Evolutionary conservation across 192 early-diverging fungal genomes (phyloP).

Genomic region (Mortierella claussenii): DNA sequence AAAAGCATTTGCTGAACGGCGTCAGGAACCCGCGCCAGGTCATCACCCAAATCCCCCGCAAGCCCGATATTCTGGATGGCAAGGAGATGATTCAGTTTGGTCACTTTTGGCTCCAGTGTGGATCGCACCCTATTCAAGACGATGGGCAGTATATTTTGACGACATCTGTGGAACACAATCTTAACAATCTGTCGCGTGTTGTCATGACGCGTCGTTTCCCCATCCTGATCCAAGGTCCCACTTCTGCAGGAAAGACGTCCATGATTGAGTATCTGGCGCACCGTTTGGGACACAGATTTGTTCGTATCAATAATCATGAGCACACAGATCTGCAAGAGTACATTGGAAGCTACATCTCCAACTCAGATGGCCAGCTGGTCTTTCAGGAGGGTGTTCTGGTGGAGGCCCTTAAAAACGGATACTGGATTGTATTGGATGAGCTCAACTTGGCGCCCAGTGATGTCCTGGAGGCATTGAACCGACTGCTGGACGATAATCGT

Average conservation of each 20-base stretch:
- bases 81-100: constrained; percentile 77
- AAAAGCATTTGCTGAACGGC: constrained; percentile 66
- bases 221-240: constrained; percentile 98
- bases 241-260: constrained; percentile 96
- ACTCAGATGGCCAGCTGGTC: constrained; percentile 82
- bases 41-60: constrained; percentile 68
- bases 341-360: constrained; percentile 91
- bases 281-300: constrained; percentile 90
- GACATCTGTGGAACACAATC: constrained; percentile 84
- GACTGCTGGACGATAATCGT: constrained; percentile 96
- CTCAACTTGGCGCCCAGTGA: constrained; percentile 98
- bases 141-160: constrained; percentile 85
- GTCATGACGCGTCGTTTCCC: constrained; percentile 92
- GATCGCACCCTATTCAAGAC: constrained; percentile 50
- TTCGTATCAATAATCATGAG: constrained; percentile 99
- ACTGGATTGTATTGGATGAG: constrained; percentile 99
- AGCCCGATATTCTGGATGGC: constrained; percentile 53
- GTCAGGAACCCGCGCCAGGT: constrained; percentile 65
- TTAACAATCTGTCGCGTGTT: constrained; percentile 90
- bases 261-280: constrained; percentile 98
- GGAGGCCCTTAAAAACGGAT: constrained; percentile 90
- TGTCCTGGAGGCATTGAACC: constrained; percentile 97
- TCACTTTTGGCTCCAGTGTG: constrained; percentile 86
- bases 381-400: constrained; percentile 98
- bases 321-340: constrained; percentile 99